Percentiles rank a stretch among this genome's conserved stretches.
Evolutionary conservation across 441 rosid species (phyloP).

Genomic region (Erodium texanum): DNA sequence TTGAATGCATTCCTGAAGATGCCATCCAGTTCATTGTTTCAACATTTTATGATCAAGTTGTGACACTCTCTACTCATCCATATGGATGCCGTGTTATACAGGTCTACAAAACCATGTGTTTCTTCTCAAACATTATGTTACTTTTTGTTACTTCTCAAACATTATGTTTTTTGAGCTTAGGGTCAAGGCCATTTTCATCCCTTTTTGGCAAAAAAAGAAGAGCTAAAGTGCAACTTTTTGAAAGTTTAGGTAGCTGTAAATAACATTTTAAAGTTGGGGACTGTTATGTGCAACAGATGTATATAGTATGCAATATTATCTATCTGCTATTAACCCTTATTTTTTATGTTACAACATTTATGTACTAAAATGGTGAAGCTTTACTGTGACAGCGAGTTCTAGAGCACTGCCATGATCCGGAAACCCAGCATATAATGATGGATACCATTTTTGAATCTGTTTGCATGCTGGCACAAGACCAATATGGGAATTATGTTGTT

Average conservation of each 20-base stretch:
- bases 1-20: conserved; percentile 82
- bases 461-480: conserved; percentile 77
- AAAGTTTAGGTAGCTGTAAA: no score
- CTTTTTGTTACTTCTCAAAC: no score
- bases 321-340: no score
- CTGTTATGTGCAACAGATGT: no score
- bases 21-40: conserved; percentile 53
- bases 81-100: conserved; percentile 87
- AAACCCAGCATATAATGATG: conserved; percentile 70
- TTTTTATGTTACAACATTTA: no score
- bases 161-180: no score
- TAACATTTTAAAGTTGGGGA: no score
- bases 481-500: conserved; percentile 83
- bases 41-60: conserved; percentile 67
- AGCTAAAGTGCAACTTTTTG: no score
- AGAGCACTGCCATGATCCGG: conserved; percentile 57
- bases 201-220: no score
- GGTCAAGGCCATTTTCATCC: no score
- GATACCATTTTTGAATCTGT: conserved; percentile 64
- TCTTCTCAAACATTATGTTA: background rate
- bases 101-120: conserved; percentile 29
- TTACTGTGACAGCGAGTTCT: conserved; percentile 54
- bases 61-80: conserved; percentile 70
- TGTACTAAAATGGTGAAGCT: background rate
- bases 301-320: no score